These are phyloP conservation scores for Novymonas esmeraldas DNA, from an alignment of 208 protist genomes.

Conservation along the genomic window DNA sequence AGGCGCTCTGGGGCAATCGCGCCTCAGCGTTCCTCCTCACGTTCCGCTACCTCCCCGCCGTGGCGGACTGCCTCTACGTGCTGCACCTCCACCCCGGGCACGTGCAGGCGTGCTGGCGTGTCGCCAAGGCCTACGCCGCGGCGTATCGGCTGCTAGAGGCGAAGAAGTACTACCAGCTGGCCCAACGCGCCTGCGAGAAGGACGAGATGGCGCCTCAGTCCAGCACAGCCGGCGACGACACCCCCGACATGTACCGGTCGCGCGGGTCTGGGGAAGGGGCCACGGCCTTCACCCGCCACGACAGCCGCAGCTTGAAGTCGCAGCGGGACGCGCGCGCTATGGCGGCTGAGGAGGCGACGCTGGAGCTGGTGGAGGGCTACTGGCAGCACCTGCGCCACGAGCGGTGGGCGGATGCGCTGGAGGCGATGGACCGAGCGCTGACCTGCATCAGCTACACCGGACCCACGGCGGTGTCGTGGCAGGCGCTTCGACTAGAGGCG, in stretches of 20 bases:
- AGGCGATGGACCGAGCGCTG: slow-evolving; percentile 40
- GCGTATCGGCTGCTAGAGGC: slow-evolving; percentile 33
- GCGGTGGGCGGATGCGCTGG: slow-evolving; percentile 46
- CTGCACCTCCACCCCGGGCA: slow-evolving; percentile 47
- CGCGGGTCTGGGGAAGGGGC: background rate
- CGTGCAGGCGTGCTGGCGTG: slow-evolving; percentile 72
- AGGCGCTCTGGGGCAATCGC: slow-evolving; percentile 71
- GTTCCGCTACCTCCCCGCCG: slow-evolving; percentile 56
- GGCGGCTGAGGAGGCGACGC: slow-evolving; percentile 41
- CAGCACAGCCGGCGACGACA: background rate
- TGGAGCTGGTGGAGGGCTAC: slow-evolving; percentile 51
- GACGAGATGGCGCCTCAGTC: background rate
- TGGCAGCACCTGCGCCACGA: slow-evolving; percentile 41
- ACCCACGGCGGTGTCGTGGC: slow-evolving; percentile 48
- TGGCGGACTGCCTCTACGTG: slow-evolving; percentile 73
- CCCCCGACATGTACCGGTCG: background rate
- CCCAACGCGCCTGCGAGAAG: slow-evolving; percentile 36
- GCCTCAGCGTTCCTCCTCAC: slow-evolving; percentile 71
- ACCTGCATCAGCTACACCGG: slow-evolving; percentile 28
- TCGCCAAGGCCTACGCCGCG: slow-evolving; percentile 60
- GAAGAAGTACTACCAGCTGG: slow-evolving; percentile 52
- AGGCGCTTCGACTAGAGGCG: slow-evolving; percentile 53
- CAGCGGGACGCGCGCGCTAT: slow-evolving; percentile 39
- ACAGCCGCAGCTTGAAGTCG: slow-evolving; percentile 16
- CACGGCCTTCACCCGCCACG: background rate